Evolutionary conservation across 768 basidiomycete genomes (phyloP), one percentile per base, ranked within the genome.

Genomic region (Ephemerocybe angulata): DNA sequence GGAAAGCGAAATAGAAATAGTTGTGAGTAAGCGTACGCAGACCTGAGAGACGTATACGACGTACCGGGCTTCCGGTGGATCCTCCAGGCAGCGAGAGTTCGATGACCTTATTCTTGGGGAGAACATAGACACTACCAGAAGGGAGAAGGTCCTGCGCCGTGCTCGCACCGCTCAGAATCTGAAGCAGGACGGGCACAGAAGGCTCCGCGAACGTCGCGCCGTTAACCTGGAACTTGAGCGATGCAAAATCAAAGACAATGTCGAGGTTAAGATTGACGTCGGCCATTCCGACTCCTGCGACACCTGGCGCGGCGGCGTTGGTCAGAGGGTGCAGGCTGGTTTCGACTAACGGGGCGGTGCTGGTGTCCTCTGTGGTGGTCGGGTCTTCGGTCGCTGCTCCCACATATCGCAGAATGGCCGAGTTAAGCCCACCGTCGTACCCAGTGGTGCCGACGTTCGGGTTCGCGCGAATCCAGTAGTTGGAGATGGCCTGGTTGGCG

Each of bases 331-430:
- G 72, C 0, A 81, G 67, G 22, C 67, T 58, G 1, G 66, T 69
- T 57, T 80, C 79, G 3, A 68, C 37, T 25, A 80, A 59, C 0
- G 64, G 67, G 19, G 63, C 70, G 1, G 29, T 55, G 15, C 38
- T 62, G 4, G 54, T 19, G 1, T 67, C 60, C 4, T 70, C 65
- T 2, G 51, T 64, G 2, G 73, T 75, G 0, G 69, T 73, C 1
- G 81, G 81, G 35, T 81, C 70, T 1, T 48, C 55, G 13, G 40
- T 48, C 1, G 67, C 56, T 0, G 78, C 80, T 13, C 78, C 78
- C 8, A 35, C 52, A 62, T 84, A 84, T 10, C 77, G 74, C 10
- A 83, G 65, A 43, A 83, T 80, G 2, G 79, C 84, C 15, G 77
- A 81, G 62, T 81, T 84, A 19, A 78, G 58, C n/a, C 81, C 81